Evolutionary conservation across 148 eudicot genomes (phyloP).

Genomic region (Silene uniflora): DNA sequence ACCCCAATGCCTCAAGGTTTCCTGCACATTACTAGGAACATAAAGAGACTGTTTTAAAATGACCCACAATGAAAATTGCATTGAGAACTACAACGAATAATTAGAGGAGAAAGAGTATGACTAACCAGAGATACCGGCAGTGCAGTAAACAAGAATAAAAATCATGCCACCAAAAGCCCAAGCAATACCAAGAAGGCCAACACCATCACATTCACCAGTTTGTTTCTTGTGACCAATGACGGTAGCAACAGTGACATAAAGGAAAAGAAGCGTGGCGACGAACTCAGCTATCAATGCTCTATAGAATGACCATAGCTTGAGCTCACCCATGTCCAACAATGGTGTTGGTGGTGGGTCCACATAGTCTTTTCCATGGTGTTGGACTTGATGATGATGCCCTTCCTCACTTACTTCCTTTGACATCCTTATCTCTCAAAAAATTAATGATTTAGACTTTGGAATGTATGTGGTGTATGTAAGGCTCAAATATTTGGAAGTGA

Average conservation of each 20-base stretch:
- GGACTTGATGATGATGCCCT: conserved; percentile 18
- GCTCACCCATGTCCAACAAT: conserved; percentile 59
- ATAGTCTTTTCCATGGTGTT: conserved; percentile 64
- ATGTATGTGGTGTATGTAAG: background rate
- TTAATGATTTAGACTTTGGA: background rate
- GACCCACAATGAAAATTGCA: too few relatives aligned
- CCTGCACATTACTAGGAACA: too few relatives aligned
- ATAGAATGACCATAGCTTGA: conserved; percentile 84
- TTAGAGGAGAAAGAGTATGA: background rate
- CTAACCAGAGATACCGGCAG: conserved; percentile 90
- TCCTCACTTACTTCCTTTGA: conserved; percentile 72
- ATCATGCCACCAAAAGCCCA: conserved; percentile 99
- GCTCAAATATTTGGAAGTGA: too few relatives aligned
- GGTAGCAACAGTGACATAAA: conserved; percentile 75
- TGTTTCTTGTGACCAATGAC: conserved; percentile 85
- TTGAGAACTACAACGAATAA: too few relatives aligned
- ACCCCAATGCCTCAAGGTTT: too few relatives aligned
- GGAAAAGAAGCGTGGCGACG: conserved; percentile 78
- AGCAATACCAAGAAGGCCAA: conserved; percentile 82
- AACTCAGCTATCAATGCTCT: conserved; percentile 90
- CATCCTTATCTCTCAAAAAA: conserved; percentile 25
- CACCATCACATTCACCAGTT: conserved; percentile 62
- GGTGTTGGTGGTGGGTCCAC: conserved; percentile 95
- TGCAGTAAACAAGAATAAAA: conserved; percentile 89
- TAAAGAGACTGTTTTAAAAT: too few relatives aligned